phyloP scores from a whole-genome alignment of 495 filamentous ascomycete genomes.

The Penicillium argentinense region DNA sequence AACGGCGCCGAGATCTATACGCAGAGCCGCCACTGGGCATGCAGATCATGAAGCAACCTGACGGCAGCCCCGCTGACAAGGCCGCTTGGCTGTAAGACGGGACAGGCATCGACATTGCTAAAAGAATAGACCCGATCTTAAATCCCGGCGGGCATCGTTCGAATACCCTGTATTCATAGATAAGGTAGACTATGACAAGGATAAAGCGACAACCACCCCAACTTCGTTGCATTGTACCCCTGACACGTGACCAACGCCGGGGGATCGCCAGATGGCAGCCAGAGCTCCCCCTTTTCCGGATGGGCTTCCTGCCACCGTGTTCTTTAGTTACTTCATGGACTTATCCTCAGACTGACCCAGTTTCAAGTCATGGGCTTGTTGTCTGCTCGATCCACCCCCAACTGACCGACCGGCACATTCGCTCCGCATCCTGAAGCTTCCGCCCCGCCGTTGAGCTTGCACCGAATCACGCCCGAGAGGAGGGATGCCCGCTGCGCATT shows the following conservation, averaged over 20 bases:
- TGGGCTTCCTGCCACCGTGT: slow-evolving; percentile 25
- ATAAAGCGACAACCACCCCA: too few relatives aligned
- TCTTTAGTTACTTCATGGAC: slow-evolving; percentile 13
- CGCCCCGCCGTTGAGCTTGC: not conserved
- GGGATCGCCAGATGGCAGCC: slow-evolving; percentile 19
- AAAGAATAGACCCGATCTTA: too few relatives aligned
- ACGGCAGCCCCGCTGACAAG: slow-evolving; percentile 2
- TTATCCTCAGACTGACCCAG: not conserved
- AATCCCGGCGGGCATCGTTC: too few relatives aligned
- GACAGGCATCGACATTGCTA: too few relatives aligned
- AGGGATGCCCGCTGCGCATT: slow-evolving; percentile 18
- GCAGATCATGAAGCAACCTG: slow-evolving; percentile 5
- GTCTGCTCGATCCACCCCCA: not conserved
- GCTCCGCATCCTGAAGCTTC: not conserved
- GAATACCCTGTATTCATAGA: too few relatives aligned
- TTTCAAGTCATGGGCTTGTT: slow-evolving; percentile 1
- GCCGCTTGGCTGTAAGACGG: too few relatives aligned
- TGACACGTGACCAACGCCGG: slow-evolving; percentile 23
- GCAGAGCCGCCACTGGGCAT: not conserved
- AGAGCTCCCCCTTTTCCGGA: slow-evolving; percentile 22
- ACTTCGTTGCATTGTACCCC: slow-evolving; percentile 9
- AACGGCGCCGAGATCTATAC: too few relatives aligned
- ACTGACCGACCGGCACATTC: not conserved
- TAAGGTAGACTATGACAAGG: too few relatives aligned
- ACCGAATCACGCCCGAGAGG: slow-evolving; percentile 1